These are phyloP conservation scores for Trametes villosa DNA, from an alignment of 768 basidiomycete genomes.

Conservation along the genomic window DNA sequence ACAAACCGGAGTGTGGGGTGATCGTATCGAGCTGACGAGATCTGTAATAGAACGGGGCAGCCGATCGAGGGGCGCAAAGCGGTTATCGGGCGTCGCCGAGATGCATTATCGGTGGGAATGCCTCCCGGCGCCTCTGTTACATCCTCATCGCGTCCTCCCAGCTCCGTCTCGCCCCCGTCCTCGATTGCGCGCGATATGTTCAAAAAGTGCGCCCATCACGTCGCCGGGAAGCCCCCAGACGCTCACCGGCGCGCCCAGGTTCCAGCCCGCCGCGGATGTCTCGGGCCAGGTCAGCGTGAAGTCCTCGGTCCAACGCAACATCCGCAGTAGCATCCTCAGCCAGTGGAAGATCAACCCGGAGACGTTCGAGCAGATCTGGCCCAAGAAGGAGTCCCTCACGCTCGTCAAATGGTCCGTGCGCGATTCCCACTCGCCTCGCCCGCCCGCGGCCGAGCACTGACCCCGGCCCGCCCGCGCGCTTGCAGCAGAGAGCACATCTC, in stretches of 20 bases:
- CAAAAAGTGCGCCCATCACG: slow-evolving; percentile 60
- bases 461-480: slow-evolving; percentile 1
- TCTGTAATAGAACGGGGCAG: too few relatives aligned
- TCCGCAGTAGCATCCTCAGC: slow-evolving; percentile 76
- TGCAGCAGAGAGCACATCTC: slow-evolving; percentile 93
- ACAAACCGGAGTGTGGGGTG: too few relatives aligned
- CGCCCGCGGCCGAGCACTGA: slow-evolving; percentile 1
- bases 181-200: slow-evolving; percentile 53
- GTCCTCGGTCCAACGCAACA: slow-evolving; percentile 88
- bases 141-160: not conserved
- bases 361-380: slow-evolving; percentile 91
- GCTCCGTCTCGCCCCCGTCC: not conserved
- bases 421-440: slow-evolving; percentile 8
- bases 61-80: not conserved
- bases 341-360: slow-evolving; percentile 85
- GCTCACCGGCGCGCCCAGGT: slow-evolving; percentile 45
- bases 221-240: not conserved
- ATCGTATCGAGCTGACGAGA: too few relatives aligned
- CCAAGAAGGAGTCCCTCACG: slow-evolving; percentile 95
- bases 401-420: slow-evolving; percentile 91
- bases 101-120: not conserved
- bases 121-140: not conserved
- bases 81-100: not conserved
- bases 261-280: slow-evolving; percentile 77
- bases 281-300: slow-evolving; percentile 91